phyloP scores from a whole-genome alignment of 2,329 filamentous ascomycete genomes.

The Emergomyces orientalis region DNA sequence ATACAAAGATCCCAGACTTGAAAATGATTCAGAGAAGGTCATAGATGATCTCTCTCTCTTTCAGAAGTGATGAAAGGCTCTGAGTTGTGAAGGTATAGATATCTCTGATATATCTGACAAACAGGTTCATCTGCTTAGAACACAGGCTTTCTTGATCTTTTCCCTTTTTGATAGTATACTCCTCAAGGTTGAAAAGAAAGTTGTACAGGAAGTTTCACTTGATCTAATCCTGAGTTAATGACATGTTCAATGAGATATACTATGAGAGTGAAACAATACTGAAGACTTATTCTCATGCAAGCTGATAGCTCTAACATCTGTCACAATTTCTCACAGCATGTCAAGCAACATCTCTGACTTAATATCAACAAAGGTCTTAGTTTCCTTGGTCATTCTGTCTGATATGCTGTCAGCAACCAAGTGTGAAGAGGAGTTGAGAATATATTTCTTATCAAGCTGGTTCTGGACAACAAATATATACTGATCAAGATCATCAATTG shows the following conservation, averaged over 20 bases:
- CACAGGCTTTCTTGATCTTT: background rate
- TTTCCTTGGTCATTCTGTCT: slow-evolving; percentile 19
- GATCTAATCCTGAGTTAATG: slow-evolving; percentile 9
- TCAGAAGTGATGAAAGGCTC: slow-evolving; percentile 23
- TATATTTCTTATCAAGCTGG: slow-evolving; percentile 17
- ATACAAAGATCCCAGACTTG: slow-evolving; percentile 24
- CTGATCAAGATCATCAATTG: slow-evolving; percentile 18
- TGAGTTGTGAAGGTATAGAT: slow-evolving; percentile 19
- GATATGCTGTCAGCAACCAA: slow-evolving; percentile 16
- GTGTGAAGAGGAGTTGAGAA: slow-evolving; percentile 10
- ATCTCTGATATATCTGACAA: slow-evolving; percentile 22
- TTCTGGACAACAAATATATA: slow-evolving; percentile 14
- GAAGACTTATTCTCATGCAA: slow-evolving; percentile 25
- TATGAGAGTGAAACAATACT: slow-evolving; percentile 14
- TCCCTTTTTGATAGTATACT: slow-evolving; percentile 5
- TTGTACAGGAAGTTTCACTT: slow-evolving; percentile 19
- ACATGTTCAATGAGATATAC: slow-evolving; percentile 7
- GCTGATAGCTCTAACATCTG: slow-evolving; percentile 24
- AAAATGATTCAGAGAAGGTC: slow-evolving; percentile 31
- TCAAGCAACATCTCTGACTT: slow-evolving; percentile 27
- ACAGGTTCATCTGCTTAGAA: slow-evolving; percentile 18
- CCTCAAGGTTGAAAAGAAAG: slow-evolving; percentile 19
- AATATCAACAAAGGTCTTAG: slow-evolving; percentile 23
- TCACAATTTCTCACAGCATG: slow-evolving; percentile 23
- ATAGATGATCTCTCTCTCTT: slow-evolving; percentile 26